Evolutionary conservation across 306 rosid species (phyloP).

Genomic region (Lathyrus sativus): DNA sequence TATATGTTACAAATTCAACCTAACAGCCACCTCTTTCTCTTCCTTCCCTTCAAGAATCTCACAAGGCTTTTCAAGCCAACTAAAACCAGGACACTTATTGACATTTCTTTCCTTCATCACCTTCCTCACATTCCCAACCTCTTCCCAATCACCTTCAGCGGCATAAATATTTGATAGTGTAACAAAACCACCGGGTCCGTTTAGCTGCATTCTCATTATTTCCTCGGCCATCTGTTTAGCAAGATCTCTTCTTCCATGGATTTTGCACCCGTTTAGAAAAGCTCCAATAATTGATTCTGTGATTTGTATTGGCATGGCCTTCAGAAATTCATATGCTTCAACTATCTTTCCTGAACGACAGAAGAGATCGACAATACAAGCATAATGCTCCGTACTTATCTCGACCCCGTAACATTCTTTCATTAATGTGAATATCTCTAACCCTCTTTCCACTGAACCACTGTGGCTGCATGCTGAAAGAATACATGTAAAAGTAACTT

Average conservation of each 20-base stretch:
- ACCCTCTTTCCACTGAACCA: conserved; percentile 58
- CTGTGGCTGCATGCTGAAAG: conserved; percentile 76
- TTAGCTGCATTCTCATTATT: conserved; percentile 49
- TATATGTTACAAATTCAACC: conserved; percentile 20
- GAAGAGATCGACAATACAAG: conserved; percentile 63
- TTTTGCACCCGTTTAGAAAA: conserved; percentile 63
- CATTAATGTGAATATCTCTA: conserved; percentile 57
- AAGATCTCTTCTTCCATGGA: conserved; percentile 69
- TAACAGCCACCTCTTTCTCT: conserved; percentile 13
- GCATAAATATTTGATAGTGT: conserved; percentile 71
- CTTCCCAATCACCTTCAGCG: conserved; percentile 69
- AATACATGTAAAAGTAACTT: conserved; percentile 58
- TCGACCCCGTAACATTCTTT: conserved; percentile 49
- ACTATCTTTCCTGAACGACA: conserved; percentile 65
- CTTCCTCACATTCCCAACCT: conserved; percentile 57
- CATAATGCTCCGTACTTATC: conserved; percentile 55
- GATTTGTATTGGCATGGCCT: conserved; percentile 46
- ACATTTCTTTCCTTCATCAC: conserved; percentile 56
- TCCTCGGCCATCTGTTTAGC: conserved; percentile 55
- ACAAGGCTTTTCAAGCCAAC: conserved; percentile 49
- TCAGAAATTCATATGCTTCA: conserved; percentile 63
- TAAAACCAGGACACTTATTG: conserved; percentile 53
- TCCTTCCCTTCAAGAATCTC: conserved; percentile 22
- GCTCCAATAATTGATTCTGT: conserved; percentile 64
- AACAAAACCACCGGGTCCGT: conserved; percentile 59